Base-by-base conservation (phyloP, 2,329 filamentous ascomycete species). In the Huntiella decipiens region DNA sequence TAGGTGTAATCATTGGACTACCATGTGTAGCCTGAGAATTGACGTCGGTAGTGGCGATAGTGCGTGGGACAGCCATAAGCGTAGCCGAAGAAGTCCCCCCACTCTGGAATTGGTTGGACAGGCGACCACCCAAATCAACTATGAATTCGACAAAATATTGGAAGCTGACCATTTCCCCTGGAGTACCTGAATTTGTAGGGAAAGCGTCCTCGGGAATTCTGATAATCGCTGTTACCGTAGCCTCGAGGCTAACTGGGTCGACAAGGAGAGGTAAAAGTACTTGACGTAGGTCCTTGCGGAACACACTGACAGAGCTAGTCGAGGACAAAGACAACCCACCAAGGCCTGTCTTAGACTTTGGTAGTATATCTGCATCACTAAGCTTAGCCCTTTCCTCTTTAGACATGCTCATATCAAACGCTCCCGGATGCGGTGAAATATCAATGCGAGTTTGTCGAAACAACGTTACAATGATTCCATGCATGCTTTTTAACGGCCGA, bases 131-230 rank as follows among this genome's bases (percentile, higher is more conserved):
- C 0, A 96, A 69, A 57, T 98, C 91, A 16, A 95, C 75, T 22
- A 96, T 79, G 2, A 95, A 83, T 60, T 98, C 91, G 15, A 95
- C 72, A 53, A 87, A 83, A 57, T 98, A 96, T 53, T 80, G 84
- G 65, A 98, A 96, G 54, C 79, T 86, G 52, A 98, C 91, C 78
- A 96, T 91, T 32, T 83, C 79, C 3, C 88, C 86, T 0, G 91
- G 91, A 0, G 95, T 85, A 46, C 79, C 79, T 22, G 77, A 77
- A 51, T 96, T 96, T 2, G 87, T 94, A 0, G 91, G 88, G 54
- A 96, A 96, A 0, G 78, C 77, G 56, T 94, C 84, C 52, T 93
- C 85, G 0, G 91, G 91, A 2, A 96, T 74, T 53, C 84, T 77
- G 12, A 98, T 75, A 3, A 82, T 81, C 3, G 86, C 81, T 12